Conservation (phyloP, 129 eudicot genomes). For the Oenanthe sinensis region DNA sequence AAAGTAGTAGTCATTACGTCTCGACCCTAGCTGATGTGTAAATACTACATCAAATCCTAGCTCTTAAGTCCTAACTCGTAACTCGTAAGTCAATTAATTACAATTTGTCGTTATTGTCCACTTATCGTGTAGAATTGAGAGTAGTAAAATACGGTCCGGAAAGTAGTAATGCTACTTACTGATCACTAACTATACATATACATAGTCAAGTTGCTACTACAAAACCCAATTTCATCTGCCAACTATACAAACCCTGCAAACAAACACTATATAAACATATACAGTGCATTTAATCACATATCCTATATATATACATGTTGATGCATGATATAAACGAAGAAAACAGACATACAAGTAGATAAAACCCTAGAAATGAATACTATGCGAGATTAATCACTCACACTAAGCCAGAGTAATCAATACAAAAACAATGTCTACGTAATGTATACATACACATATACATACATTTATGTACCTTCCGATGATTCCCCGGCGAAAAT, state of each 20-base stretch:
- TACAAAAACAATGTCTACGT: not conserved
- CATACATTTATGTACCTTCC: not conserved
- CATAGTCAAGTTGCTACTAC: not conserved
- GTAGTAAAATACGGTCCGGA: no score
- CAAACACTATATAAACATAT: not conserved
- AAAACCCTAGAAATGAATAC: not conserved
- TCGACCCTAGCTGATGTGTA: not conserved
- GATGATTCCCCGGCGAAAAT: not conserved
- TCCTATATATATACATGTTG: no score
- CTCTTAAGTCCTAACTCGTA: no score
- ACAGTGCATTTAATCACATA: not conserved
- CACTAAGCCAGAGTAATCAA: not conserved
- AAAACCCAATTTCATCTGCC: not conserved
- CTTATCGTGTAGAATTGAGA: not conserved
- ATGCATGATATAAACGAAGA: not conserved
- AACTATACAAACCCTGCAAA: no score
- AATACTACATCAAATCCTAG: no score
- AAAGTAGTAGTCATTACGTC: not conserved
- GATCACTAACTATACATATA: no score
- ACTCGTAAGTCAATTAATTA: not conserved
- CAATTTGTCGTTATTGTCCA: not conserved
- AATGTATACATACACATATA: no score
- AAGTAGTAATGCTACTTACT: no score
- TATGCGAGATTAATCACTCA: not conserved
- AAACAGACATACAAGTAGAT: not conserved